Conservation (phyloP, 2,329 filamentous ascomycete genomes). For the Magnaporthiopsis poae region DNA sequence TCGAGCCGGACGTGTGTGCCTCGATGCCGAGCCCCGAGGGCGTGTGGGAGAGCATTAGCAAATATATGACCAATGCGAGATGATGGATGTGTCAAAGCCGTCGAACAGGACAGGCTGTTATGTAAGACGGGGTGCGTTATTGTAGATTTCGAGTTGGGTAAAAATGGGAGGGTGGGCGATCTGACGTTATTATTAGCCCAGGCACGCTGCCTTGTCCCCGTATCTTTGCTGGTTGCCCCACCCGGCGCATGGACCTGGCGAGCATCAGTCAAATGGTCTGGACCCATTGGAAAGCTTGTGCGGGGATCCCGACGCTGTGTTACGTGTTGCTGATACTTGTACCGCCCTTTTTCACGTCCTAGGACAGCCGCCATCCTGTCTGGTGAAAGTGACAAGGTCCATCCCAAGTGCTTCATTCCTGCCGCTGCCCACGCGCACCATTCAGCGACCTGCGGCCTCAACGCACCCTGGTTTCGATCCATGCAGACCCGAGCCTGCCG, state of each 20-base stretch:
- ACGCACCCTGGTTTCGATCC: not conserved
- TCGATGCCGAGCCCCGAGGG: slow-evolving; percentile 74
- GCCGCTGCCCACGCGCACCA: too few relatives aligned
- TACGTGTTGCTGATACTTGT: not conserved
- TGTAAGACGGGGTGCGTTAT: not conserved
- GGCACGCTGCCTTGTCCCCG: too few relatives aligned
- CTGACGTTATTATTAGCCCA: too few relatives aligned
- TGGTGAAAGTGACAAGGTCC: too few relatives aligned
- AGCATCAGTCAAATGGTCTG: not conserved
- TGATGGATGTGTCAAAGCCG: slow-evolving; percentile 4
- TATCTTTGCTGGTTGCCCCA: not conserved
- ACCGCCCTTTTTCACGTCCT: not conserved
- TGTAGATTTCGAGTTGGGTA: too few relatives aligned
- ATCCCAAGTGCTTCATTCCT: too few relatives aligned
- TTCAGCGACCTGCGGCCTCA: not conserved
- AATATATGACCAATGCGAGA: slow-evolving; percentile 25
- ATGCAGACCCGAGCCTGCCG: not conserved
- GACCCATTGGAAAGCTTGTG: too few relatives aligned
- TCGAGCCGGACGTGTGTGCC: slow-evolving; percentile 70
- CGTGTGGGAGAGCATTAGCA: slow-evolving; percentile 56
- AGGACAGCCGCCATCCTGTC: too few relatives aligned
- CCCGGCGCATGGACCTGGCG: not conserved
- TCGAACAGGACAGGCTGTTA: not conserved
- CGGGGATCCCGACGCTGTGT: not conserved
- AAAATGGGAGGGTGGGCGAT: too few relatives aligned